A percentile compares a stretch with the other conserved stretches of the same genome.
Conservation (phyloP, 345 rosid species). For the Gossypium herbaceum region DNA sequence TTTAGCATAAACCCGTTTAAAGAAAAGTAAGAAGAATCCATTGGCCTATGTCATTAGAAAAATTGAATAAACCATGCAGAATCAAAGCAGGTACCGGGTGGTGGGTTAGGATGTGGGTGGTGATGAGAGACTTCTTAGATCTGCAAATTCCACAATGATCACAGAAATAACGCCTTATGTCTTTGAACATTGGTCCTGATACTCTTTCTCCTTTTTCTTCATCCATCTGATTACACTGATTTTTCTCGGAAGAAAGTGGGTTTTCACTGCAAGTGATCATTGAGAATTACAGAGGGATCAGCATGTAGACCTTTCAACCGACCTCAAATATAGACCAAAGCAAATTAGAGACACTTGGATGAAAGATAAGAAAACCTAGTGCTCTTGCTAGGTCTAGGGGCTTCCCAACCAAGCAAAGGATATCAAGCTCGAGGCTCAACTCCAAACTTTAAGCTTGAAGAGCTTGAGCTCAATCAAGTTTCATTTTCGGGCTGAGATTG, state of each 20-base stretch:
- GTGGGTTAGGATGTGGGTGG: conserved; percentile 46
- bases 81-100: conserved; percentile 44
- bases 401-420: not conserved
- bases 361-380: not conserved
- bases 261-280: not conserved
- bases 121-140: conserved; percentile 74
- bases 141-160: conserved; percentile 80
- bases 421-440: not conserved
- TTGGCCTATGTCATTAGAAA: not conserved
- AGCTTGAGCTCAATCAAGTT: not conserved
- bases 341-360: not conserved
- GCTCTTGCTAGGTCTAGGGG: not conserved
- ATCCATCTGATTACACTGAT: conserved; percentile 4
- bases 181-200: conserved; percentile 31
- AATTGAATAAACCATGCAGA: not conserved
- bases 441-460: not conserved
- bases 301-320: not conserved
- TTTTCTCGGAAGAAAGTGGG: not conserved
- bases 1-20: not conserved
- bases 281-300: not conserved
- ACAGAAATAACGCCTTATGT: conserved; percentile 67
- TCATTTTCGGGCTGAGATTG: not conserved
- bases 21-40: not conserved
- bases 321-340: not conserved
- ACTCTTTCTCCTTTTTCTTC: conserved; percentile 28